Evolutionary conservation across 306 rosid species (phyloP).

Genomic region (Fragaria iinumae): DNA sequence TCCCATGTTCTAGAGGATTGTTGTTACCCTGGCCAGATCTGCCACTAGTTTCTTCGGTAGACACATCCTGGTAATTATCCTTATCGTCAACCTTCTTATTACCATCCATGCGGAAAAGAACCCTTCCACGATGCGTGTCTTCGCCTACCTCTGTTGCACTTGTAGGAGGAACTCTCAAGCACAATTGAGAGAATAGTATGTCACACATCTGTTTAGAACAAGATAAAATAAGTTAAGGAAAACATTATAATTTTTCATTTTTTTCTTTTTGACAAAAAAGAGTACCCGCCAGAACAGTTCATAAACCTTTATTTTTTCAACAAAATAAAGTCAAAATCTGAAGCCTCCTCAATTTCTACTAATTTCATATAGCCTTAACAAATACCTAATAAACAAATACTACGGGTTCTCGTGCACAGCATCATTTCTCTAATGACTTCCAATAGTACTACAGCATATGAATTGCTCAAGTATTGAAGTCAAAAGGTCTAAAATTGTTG

Average conservation of each 20-base stretch:
- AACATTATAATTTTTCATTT: not conserved
- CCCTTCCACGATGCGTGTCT: constrained; percentile 47
- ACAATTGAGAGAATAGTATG: constrained; percentile 89
- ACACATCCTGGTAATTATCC: constrained; percentile 46
- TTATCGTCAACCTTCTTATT: constrained; percentile 44
- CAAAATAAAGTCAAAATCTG: not conserved
- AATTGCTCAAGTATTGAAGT: not conserved
- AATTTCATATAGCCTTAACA: not conserved
- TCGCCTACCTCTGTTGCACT: constrained; percentile 59
- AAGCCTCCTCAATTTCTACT: not conserved
- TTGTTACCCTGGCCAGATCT: constrained; percentile 42
- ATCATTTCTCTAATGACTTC: not conserved
- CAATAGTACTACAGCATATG: not conserved
- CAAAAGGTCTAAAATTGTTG: not conserved
- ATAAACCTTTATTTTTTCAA: not conserved
- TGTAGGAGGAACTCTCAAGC: constrained; percentile 80
- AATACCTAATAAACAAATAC: not conserved
- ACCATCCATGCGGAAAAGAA: constrained; percentile 33
- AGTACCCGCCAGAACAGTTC: not conserved
- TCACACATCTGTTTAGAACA: constrained; percentile 84
- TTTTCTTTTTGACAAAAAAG: not conserved
- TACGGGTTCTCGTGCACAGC: not conserved
- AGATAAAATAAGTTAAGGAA: not conserved
- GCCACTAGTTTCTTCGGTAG: constrained; percentile 52
- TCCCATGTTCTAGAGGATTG: constrained; percentile 58